Conservation (phyloP, 2,329 filamentous ascomycete genomes). For the Didymella pinodella region DNA sequence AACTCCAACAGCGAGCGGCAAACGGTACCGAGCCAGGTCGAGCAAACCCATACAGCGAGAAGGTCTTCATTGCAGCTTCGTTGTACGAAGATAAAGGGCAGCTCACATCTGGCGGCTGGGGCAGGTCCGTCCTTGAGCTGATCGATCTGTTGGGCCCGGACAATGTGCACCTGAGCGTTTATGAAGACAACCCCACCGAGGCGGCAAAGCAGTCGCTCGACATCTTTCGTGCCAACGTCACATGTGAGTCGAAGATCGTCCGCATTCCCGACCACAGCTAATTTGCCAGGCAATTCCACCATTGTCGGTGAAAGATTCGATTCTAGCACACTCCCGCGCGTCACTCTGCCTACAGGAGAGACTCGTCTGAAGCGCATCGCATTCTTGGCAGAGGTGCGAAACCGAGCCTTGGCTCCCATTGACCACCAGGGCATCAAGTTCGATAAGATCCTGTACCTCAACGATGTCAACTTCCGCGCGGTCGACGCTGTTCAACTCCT, state of each 20-base stretch:
- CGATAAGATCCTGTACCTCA: conserved; percentile 68
- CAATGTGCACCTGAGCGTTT: conserved; percentile 76
- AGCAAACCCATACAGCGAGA: conserved; percentile 66
- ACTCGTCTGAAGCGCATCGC: conserved; percentile 74
- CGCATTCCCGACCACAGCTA: conserved; percentile 15
- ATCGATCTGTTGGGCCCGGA: conserved; percentile 71
- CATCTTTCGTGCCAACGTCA: conserved; percentile 60
- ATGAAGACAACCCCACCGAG: conserved; percentile 73
- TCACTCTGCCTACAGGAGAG: conserved; percentile 69
- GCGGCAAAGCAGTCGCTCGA: conserved; percentile 63
- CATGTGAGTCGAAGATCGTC: conserved; percentile 45
- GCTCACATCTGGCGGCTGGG: conserved; percentile 71
- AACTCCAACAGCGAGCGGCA: conserved; percentile 49
- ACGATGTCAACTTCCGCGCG: conserved; percentile 72
- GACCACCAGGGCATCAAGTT: conserved; percentile 63
- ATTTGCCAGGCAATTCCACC: conserved; percentile 50
- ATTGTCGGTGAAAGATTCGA: conserved; percentile 69
- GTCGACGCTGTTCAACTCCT: conserved; percentile 67
- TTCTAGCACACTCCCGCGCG: conserved; percentile 63
- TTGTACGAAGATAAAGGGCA: conserved; percentile 70
- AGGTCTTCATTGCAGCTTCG: conserved; percentile 76
- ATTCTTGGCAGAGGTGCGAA: conserved; percentile 76
- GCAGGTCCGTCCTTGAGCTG: conserved; percentile 65
- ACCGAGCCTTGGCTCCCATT: conserved; percentile 71
- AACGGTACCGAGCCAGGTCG: conserved; percentile 44